A percentile compares a stretch with the other conserved stretches of the same genome.
phyloP scores from a whole-genome alignment of 2,329 filamentous ascomycete genomes.

The Claviceps maximensis region DNA sequence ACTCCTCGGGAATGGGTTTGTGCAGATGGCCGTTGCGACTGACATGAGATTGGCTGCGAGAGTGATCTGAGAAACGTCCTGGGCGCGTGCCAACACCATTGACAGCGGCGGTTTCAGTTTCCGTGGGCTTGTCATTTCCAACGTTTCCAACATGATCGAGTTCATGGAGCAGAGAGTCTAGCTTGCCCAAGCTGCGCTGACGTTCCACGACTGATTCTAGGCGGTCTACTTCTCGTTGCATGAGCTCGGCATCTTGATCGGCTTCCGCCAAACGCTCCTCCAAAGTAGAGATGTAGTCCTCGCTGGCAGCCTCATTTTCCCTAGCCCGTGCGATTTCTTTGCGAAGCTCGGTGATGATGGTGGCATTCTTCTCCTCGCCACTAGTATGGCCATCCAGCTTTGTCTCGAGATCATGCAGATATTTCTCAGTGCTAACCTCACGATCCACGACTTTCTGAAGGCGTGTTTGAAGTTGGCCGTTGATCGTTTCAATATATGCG shows the following conservation, averaged over 20 bases:
- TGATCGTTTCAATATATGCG: slow-evolving; percentile 85
- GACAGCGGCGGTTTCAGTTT: slow-evolving; percentile 12
- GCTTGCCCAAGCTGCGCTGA: slow-evolving; percentile 84
- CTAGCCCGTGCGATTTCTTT: slow-evolving; percentile 81
- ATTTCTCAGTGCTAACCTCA: slow-evolving; percentile 81
- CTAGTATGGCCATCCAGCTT: slow-evolving; percentile 83
- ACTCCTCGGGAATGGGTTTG: slow-evolving; percentile 41
- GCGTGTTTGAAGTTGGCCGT: slow-evolving; percentile 74
- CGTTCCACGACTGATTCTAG: slow-evolving; percentile 92
- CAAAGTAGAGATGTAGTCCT: slow-evolving; percentile 94
- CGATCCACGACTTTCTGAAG: slow-evolving; percentile 90
- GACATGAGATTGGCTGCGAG: slow-evolving; percentile 38
- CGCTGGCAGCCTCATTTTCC: slow-evolving; percentile 79
- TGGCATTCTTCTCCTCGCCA: slow-evolving; percentile 84
- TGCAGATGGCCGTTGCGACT: slow-evolving; percentile 41
- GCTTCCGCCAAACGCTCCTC: slow-evolving; percentile 92
- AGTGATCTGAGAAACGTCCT: slow-evolving; percentile 35
- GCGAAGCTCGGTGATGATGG: slow-evolving; percentile 72
- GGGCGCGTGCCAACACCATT: slow-evolving; percentile 29
- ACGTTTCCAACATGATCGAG: slow-evolving; percentile 60
- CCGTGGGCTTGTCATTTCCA: slow-evolving; percentile 32
- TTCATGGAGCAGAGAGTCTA: slow-evolving; percentile 85
- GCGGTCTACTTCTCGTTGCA: slow-evolving; percentile 92
- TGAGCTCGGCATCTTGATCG: slow-evolving; percentile 88
- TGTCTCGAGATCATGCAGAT: slow-evolving; percentile 80